phyloP scores from a whole-genome alignment of 371 early-diverging fungal species.

The Choanephora cucurbitarum region DNA sequence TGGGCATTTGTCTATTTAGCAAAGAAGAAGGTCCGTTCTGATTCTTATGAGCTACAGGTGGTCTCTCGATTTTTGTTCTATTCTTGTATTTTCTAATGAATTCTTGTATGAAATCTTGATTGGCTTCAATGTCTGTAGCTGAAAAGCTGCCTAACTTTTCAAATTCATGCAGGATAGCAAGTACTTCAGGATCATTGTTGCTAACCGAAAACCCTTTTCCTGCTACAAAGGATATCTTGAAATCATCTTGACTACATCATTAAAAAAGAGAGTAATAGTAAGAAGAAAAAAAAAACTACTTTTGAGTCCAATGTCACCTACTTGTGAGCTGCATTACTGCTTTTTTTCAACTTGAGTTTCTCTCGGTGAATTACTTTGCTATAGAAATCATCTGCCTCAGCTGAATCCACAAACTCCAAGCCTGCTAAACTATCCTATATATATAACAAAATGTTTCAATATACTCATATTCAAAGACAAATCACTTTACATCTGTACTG shows the following conservation, averaged over 20 bases:
- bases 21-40: constrained; percentile 23
- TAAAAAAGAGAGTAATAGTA: too few species aligned
- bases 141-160: constrained; percentile 62
- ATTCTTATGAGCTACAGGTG: too few species aligned
- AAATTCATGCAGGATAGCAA: constrained; percentile 69
- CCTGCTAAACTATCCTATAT: constrained; percentile 77
- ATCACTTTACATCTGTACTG: constrained; percentile 70
- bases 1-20: constrained; percentile 9
- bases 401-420: constrained; percentile 80
- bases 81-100: constrained; percentile 32
- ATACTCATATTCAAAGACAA: too few species aligned
- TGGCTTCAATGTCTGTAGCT: constrained; percentile 60
- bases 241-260: constrained; percentile 56
- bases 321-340: constrained; percentile 24
- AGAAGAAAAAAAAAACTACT: too few species aligned
- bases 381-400: constrained; percentile 74
- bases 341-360: constrained; percentile 35
- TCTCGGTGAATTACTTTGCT: constrained; percentile 64
- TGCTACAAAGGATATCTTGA: constrained; percentile 76
- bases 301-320: too few species aligned
- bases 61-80: too few species aligned
- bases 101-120: constrained; percentile 47
- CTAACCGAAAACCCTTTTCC: constrained; percentile 78
- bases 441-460: constrained; percentile 2
- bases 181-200: constrained; percentile 78